Base-by-base conservation (phyloP, 139 green algal genomes). In the Coccomyxa sp. region DNA sequence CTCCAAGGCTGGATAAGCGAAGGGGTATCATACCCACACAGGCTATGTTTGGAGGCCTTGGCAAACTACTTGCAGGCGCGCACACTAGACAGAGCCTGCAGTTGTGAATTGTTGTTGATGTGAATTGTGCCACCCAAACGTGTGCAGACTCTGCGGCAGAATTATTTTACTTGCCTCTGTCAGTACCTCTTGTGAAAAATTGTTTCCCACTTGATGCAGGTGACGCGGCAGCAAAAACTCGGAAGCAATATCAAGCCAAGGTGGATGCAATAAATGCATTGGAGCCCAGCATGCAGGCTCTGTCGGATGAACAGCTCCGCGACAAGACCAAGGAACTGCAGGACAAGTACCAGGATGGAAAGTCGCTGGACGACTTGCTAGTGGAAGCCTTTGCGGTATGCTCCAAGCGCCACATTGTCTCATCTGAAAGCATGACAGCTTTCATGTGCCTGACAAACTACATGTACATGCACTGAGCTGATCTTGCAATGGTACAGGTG, bases 181-280 rank as follows among this genome's bases (percentile, higher is more conserved):
- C 38, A 51, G 38, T 51, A 51, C 38, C 38, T 51, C 38, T 51
- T 3, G 3, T 51, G 38, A 51, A 51, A 51, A 51, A 51, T 7
- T 7, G 7, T 51, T 7, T 51, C 38, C 38, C 38, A 51, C 38
- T 51, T 71, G 18, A 28, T 71, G 63, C 63, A 71, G 63, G 63
- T 25, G 21, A 71, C 21, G 63, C 63, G 18, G 4, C 18, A 25
- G 63, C 18, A 25, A 71, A 71, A 25, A 71, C 63, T 25, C 18
- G 63, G 63, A 71, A 71, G 63, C 18, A 28, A 9, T 71, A 71
- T 25, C 71, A 77, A n/a, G 71, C 27, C 71, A 31, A 68, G 13
- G 96, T 99, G 67, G 93, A 97, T 75, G 67, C 89, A 31, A 95
- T 99, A 82, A 98, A 97, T 85, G 92, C 89, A 12, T 88, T 99